These are phyloP conservation scores for Echinochloa phyllopogon DNA, from an alignment of 176 grass and related monocot species.

Conservation along the genomic window DNA sequence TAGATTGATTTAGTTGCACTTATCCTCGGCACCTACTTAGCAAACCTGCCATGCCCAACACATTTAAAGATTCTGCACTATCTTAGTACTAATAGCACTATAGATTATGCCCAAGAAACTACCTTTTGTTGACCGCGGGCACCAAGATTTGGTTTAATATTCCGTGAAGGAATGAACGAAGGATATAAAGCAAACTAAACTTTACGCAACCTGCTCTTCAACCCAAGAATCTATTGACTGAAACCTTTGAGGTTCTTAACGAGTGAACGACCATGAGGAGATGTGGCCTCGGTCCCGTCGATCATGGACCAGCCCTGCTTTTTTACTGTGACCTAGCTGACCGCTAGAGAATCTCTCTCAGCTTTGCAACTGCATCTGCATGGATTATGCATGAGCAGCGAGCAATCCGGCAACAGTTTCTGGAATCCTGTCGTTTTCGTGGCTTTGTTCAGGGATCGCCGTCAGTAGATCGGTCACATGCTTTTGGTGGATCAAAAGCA, in stretches of 20 bases:
- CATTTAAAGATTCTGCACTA: conserved; percentile 48
- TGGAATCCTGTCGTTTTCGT: conserved; percentile 39
- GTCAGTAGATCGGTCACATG: conserved; percentile 56
- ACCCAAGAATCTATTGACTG: conserved; percentile 43
- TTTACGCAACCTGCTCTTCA: conserved; percentile 35
- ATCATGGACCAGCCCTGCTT: not conserved
- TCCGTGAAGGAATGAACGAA: conserved; percentile 17
- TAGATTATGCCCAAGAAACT: conserved; percentile 31
- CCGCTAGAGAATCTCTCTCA: conserved; percentile 37
- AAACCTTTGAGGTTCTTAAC: conserved; percentile 23
- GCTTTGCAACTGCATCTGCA: conserved; percentile 42
- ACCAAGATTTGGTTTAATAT: not conserved
- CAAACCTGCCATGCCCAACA: conserved; percentile 20
- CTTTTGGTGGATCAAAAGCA: conserved; percentile 41
- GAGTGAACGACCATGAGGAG: conserved; percentile 1
- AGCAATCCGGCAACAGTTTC: not conserved
- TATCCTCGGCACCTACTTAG: conserved; percentile 34
- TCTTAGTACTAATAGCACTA: not conserved
- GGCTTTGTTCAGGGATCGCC: conserved; percentile 51
- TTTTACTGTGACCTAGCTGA: conserved; percentile 5
- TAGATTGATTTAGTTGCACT: conserved; percentile 44
- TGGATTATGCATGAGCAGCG: conserved; percentile 10
- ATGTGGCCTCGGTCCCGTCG: not conserved
- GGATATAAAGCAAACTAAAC: conserved; percentile 28
- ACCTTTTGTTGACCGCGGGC: conserved; percentile 17